Base-by-base conservation (phyloP, 345 rosid species). In the Stellera chamaejasme region DNA sequence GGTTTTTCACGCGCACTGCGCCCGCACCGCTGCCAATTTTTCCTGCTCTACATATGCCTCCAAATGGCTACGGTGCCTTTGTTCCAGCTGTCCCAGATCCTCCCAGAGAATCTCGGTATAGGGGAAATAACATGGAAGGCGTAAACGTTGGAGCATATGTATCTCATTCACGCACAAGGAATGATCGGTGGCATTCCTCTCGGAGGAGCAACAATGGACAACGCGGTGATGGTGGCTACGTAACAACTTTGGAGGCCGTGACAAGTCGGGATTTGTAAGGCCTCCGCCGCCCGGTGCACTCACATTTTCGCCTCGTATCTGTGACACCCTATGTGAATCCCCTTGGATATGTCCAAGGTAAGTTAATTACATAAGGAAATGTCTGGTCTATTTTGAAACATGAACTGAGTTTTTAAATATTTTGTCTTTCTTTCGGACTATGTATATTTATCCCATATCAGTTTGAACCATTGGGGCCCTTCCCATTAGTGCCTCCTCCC, bases 131-230 rank as follows among this genome's bases (percentile, higher is more conserved):
- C 25, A 72, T 82, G 84, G 84, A 79, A 12, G 28, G 51, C 12
- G 78, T 82, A 74, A 62, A 76, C 1, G 59, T 32, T 13, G 78
- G 73, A 50, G 76, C 71, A 5, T 80, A 69, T 56, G 61, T 65
- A 13, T 60, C 82, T 46, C 90, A 62, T 0, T 68, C 75, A 7
- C 76, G 68, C 57, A 25, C 56, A 14, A 54, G 51, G 14, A 76
- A 64, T 39, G 84, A 74, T 47, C 72, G 67, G 48, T 60, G 84
- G 25, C 73, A 63, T 67, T 62, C 75, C 25, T 63, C 79, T 5
- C 67, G 83, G 36, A 77, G 83, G 50, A 76, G 80, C 55, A 78
- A 67, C 67, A 66, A 66, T 72, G 80, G 82, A 45, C 67, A 71
- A 13, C 81, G 79, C 47, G 77, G 83, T 36, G 87, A 77, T 28